Evolutionary conservation across 2,329 filamentous ascomycete genomes (phyloP).

Genomic region (Calonectria honghensis): DNA sequence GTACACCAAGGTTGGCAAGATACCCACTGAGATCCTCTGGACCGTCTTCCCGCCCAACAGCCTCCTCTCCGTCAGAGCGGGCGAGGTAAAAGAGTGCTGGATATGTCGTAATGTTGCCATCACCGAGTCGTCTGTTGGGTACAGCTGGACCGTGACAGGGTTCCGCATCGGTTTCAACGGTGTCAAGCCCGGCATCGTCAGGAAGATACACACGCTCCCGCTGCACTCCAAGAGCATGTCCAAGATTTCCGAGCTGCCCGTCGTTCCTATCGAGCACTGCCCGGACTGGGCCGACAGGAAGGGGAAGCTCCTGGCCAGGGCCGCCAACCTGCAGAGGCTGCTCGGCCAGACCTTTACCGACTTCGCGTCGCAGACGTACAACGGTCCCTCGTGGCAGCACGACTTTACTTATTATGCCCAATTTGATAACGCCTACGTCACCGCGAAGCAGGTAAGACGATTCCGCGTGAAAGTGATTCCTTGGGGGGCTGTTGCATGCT

Average conservation of each 20-base stretch:
- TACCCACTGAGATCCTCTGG: conserved; percentile 34
- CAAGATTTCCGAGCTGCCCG: conserved; percentile 18
- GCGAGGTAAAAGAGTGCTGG: conserved; percentile 26
- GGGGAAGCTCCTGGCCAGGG: background rate
- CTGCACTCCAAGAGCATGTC: background rate
- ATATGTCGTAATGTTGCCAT: conserved; percentile 22
- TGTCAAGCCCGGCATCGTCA: background rate
- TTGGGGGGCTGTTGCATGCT: background rate
- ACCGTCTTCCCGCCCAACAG: conserved; percentile 27
- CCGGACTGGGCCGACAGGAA: conserved; percentile 12
- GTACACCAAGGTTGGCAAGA: conserved; percentile 10
- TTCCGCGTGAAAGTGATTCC: too few relatives aligned
- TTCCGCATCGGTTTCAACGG: conserved; percentile 30
- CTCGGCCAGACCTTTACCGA: conserved; percentile 9
- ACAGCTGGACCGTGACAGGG: background rate
- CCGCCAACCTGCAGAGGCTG: background rate
- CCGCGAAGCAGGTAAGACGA: conserved; percentile 5
- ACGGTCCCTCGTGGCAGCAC: conserved; percentile 8
- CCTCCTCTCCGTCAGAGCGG: conserved; percentile 17
- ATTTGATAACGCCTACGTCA: background rate
- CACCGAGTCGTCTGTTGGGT: background rate
- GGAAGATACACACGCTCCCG: background rate
- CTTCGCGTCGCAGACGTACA: conserved; percentile 29
- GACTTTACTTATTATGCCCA: background rate
- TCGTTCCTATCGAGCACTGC: background rate